A percentile compares a stretch with the other conserved stretches of the same genome.
These are phyloP conservation scores for Aureobasidium sp. DNA, from an alignment of 2,329 filamentous ascomycete species.

Conservation along the genomic window DNA sequence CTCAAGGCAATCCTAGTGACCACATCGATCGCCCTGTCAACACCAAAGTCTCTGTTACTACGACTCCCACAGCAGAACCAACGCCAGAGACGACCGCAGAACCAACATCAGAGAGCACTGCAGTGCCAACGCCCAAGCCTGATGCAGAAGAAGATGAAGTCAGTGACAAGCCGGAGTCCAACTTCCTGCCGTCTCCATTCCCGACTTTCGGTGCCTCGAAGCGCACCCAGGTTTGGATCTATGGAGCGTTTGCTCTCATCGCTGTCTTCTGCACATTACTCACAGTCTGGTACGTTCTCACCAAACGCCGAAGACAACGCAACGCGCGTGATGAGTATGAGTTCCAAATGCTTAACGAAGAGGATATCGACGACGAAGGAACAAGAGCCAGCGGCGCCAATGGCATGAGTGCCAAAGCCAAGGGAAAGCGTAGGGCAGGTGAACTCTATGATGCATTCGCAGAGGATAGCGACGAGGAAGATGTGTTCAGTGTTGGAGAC, in stretches of 20 bases:
- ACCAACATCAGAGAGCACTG: constrained; percentile 5
- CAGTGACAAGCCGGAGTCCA: constrained; percentile 30
- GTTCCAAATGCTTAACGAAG: constrained; percentile 84
- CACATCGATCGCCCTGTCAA: constrained; percentile 48
- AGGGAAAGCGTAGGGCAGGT: constrained; percentile 58
- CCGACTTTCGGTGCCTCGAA: constrained; percentile 85
- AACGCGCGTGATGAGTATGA: constrained; percentile 77
- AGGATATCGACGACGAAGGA: constrained; percentile 49
- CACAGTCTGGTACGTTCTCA: constrained; percentile 71
- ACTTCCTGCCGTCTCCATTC: constrained; percentile 74
- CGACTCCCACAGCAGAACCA: constrained; percentile 17
- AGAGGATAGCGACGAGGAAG: constrained; percentile 68
- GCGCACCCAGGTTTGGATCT: constrained; percentile 89
- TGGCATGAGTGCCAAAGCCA: constrained; percentile 27
- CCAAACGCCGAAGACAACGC: constrained; percentile 55
- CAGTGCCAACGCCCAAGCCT: constrained; percentile 11
- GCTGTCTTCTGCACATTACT: constrained; percentile 72
- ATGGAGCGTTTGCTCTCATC: constrained; percentile 76
- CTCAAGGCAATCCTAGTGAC: constrained; percentile 35
- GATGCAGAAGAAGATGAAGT: constrained; percentile 16
- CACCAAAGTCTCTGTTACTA: constrained; percentile 34
- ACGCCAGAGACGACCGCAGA: constrained; percentile 8
- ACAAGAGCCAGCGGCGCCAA: constrained; percentile 26
- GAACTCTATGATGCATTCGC: constrained; percentile 98
- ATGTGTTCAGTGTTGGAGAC: constrained; percentile 25